Conservation (phyloP, 2,329 filamentous ascomycete genomes). For the Aspergillus pseudonomiae region DNA sequence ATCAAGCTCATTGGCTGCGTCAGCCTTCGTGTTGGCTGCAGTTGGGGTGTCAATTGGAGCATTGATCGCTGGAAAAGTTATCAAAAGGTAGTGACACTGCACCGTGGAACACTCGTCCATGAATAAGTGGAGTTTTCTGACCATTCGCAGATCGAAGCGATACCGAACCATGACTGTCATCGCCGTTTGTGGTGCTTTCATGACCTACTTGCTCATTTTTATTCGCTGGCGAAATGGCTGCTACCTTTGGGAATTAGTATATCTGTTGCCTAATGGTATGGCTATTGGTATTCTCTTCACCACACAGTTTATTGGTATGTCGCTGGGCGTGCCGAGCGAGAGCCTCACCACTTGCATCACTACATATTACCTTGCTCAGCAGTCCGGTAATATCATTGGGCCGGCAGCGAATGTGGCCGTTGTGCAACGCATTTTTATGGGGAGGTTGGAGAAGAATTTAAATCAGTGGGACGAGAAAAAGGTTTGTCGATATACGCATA, state of each 20-base stretch:
- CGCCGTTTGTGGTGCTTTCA: background rate
- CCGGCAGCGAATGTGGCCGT: slow-evolving; percentile 16
- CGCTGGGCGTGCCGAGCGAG: slow-evolving; percentile 11
- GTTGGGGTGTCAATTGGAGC: slow-evolving; percentile 17
- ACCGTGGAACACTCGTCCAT: background rate
- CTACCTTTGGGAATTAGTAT: slow-evolving; percentile 14
- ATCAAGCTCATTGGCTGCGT: slow-evolving; percentile 16
- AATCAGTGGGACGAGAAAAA: background rate
- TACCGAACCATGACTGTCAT: slow-evolving; percentile 13
- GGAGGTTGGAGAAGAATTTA: slow-evolving; percentile 7
- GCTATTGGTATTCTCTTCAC: slow-evolving; percentile 20
- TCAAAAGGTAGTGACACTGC: slow-evolving; percentile 17
- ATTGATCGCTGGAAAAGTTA: slow-evolving; percentile 10
- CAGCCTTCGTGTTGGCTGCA: slow-evolving; percentile 9
- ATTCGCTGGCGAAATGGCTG: slow-evolving; percentile 22
- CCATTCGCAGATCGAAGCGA: background rate
- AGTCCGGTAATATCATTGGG: slow-evolving; percentile 26
- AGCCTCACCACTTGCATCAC: slow-evolving; percentile 17
- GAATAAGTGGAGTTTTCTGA: background rate
- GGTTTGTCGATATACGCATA: background rate
- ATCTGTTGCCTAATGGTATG: background rate
- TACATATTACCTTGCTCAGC: slow-evolving; percentile 26
- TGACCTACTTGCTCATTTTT: slow-evolving; percentile 17
- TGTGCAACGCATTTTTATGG: slow-evolving; percentile 17
- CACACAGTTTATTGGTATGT: slow-evolving; percentile 24